Evolutionary conservation across 2,329 filamentous ascomycete genomes (phyloP).

Genomic region (Sclerotinia borealis): DNA sequence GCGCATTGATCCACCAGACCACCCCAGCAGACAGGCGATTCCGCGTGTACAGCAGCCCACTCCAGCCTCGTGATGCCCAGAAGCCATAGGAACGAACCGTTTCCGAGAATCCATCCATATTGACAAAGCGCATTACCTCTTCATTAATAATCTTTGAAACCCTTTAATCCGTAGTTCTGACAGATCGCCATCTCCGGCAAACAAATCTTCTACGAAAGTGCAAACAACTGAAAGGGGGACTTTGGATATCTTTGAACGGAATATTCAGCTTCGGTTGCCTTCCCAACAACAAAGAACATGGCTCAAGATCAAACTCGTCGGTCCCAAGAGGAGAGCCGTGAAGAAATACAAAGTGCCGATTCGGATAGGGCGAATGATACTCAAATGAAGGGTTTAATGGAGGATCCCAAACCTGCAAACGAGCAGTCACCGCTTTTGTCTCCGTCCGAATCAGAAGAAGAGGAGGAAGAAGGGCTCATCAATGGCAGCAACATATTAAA

Average conservation of each 20-base stretch:
- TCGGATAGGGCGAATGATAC: neutral
- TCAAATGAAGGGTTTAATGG: neutral
- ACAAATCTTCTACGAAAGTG: neutral
- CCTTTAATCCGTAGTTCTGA: neutral
- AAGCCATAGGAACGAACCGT: neutral
- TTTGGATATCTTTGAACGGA: neutral
- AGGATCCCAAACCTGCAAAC: conserved; percentile 30
- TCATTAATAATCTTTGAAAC: neutral
- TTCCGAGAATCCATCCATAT: neutral
- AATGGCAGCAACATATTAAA: conserved; percentile 32
- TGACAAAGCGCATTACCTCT: neutral
- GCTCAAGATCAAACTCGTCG: conserved; percentile 13
- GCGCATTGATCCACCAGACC: conserved; percentile 12
- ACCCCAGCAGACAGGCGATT: neutral
- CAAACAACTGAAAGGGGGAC: neutral
- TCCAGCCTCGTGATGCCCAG: conserved; percentile 11
- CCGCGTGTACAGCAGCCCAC: conserved; percentile 4
- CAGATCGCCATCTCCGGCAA: neutral
- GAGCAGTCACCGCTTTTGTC: conserved; percentile 47
- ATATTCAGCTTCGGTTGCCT: neutral
- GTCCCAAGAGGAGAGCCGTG: conserved; percentile 8
- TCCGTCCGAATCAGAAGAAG: conserved; percentile 31
- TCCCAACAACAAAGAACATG: conserved; percentile 12
- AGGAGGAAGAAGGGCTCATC: conserved; percentile 36
- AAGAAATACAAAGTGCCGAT: conserved; percentile 5